phyloP scores from a whole-genome alignment of 164 flowering plant genomes.

The Umbilicus rupestris region DNA sequence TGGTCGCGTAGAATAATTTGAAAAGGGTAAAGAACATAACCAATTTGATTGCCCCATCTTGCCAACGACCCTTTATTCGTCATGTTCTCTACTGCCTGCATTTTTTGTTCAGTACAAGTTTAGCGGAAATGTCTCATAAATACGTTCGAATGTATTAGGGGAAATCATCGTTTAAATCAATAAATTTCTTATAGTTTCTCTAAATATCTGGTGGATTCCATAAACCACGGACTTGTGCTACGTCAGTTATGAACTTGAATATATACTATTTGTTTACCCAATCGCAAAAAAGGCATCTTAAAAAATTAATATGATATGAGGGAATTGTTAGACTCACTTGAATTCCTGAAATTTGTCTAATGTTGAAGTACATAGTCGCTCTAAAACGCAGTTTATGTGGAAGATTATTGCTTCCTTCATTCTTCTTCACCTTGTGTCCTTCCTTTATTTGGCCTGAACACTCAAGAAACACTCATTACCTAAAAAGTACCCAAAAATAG shows the following conservation, averaged over 20 bases:
- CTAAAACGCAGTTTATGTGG: not conserved
- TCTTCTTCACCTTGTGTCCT: not conserved
- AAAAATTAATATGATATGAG: not conserved
- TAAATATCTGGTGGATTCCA: too few species aligned
- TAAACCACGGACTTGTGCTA: too few species aligned
- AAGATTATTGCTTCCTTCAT: not conserved
- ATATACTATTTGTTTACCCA: too few species aligned
- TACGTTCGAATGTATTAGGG: not conserved
- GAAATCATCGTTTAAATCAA: too few species aligned
- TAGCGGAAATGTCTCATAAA: not conserved
- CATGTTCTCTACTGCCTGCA: conserved; percentile 11
- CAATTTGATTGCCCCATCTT: conserved; percentile 11
- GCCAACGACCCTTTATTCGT: conserved; percentile 12
- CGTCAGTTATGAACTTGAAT: too few species aligned
- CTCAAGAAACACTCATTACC: not conserved
- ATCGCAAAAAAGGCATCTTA: too few species aligned
- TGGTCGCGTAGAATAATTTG: not conserved
- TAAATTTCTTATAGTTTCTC: too few species aligned
- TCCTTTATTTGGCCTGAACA: not conserved
- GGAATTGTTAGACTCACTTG: not conserved
- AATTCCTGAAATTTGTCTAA: conserved; percentile 4
- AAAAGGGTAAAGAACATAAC: conserved; percentile 11
- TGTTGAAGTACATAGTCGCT: not conserved
- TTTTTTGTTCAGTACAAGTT: not conserved
- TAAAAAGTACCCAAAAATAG: not conserved